Percentiles rank a stretch among this genome's conserved stretches.
phyloP scores from a whole-genome alignment of 169 alveolate genomes.

The Hepatocystis sp. region DNA sequence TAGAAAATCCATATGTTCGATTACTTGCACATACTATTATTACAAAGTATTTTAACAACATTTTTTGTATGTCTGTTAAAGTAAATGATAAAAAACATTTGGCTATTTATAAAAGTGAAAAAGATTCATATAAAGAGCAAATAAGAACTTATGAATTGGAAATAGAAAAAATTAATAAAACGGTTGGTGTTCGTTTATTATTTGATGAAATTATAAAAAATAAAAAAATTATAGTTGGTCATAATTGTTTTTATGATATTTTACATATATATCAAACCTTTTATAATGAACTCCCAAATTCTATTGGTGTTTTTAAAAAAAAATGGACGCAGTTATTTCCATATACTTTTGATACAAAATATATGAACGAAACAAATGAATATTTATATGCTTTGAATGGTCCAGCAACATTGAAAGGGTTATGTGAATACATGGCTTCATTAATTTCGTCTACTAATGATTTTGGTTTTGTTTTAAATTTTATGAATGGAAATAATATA shows the following conservation, averaged over 20 bases:
- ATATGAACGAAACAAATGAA: constrained; percentile 87
- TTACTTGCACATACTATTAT: constrained; percentile 89
- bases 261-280: constrained; percentile 90
- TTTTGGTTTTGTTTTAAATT: constrained; percentile 54
- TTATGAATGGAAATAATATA: constrained; percentile 34
- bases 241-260: constrained; percentile 91
- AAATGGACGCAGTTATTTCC: constrained; percentile 86
- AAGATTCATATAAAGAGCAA: constrained; percentile 84
- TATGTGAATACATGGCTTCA: constrained; percentile 77
- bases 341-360: constrained; percentile 87
- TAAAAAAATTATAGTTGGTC: constrained; percentile 88
- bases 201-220: constrained; percentile 83
- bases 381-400: constrained; percentile 80
- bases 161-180: constrained; percentile 78
- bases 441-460: constrained; percentile 54
- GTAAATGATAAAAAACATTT: constrained; percentile 81
- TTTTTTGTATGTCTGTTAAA: constrained; percentile 85
- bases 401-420: constrained; percentile 88
- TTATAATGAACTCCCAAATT: constrained; percentile 87
- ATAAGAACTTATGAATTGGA: constrained; percentile 74
- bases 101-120: constrained; percentile 84
- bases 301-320: constrained; percentile 85
- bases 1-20: constrained; percentile 90
- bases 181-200: constrained; percentile 88
- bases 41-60: constrained; percentile 86